Evolutionary conservation across 2,329 filamentous ascomycete genomes (phyloP), one percentile per base, ranked within the genome.

Genomic region (Fusarium illudens): DNA sequence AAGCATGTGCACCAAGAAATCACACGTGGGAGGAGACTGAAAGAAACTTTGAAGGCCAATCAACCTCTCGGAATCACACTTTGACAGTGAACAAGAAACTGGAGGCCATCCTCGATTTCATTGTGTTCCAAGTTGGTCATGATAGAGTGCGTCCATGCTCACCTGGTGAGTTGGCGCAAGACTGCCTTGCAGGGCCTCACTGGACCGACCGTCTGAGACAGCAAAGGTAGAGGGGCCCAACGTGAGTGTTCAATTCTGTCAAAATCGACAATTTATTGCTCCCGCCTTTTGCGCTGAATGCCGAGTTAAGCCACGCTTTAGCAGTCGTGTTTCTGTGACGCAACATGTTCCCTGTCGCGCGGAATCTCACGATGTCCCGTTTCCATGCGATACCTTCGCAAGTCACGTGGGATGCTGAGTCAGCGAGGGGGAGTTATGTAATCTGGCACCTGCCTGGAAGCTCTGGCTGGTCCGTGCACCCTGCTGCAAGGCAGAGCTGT

Each of bases 401-500:
- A 13, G 39, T 70, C 67, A 70, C 67, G 67, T 70, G 67, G 1
- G 2, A 10, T 3, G 52, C 58, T 69, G 66, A 68, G 42, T 69
- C 52, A 69, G 58, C 58, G 27, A 15, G 9, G 17, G n/a, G 22
- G 42, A 36, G 62, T 73, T 71, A 67, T 62, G 70, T 72, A 72
- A 73, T 55, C 48, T 6, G 50, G 46, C 53, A 60, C 59, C 70
- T 71, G 64, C 70, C 67, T 70, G 54, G 58, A 59, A 72, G 71
- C 72, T 73, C 25, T 36, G 1, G 50, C 34, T 71, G 74, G 72
- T 58, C 74, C 64, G 74, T 75, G 74, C 74, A 59, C 62, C 13
- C 50, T n/a, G 22, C 63, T 70, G 64, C 76, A 73, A 79, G 78
- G 77, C 78, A 80, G 78, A 79, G 78, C 77, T 78, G 73, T 79